Conservation (phyloP, 169 alveolate species). For the Ophryocystis elektroscirrha region DNA sequence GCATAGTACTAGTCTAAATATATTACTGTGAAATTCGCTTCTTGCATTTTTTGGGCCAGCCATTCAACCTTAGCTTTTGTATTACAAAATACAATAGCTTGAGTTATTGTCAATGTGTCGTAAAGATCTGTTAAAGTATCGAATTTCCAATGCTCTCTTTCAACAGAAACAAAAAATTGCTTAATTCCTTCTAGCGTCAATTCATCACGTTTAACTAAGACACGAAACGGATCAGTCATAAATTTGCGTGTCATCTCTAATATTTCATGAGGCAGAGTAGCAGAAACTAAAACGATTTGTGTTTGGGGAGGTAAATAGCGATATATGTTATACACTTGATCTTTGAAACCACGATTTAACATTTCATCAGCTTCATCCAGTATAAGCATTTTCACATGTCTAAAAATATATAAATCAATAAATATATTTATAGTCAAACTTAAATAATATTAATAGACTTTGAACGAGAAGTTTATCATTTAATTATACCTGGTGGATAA, state of each 20-base stretch:
- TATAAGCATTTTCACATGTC: conserved; percentile 72
- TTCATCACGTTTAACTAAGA: conserved; percentile 91
- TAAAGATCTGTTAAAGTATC: conserved; percentile 90
- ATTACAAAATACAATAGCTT: conserved; percentile 95
- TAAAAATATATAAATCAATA: too few species aligned
- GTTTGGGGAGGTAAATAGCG: conserved; percentile 80
- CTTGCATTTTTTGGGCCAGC: conserved; percentile 84
- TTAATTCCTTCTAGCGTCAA: conserved; percentile 90
- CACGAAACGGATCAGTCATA: conserved; percentile 90
- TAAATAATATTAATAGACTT: too few species aligned
- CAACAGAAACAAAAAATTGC: conserved; percentile 88
- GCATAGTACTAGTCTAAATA: not conserved
- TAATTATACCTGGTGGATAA: conserved; percentile 68
- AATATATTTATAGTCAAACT: too few species aligned
- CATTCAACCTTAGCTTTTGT: conserved; percentile 59
- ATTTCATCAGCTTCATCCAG: conserved; percentile 98
- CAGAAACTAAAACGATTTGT: conserved; percentile 86
- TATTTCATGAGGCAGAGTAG: conserved; percentile 93
- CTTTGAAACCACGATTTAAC: conserved; percentile 86
- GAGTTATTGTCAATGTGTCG: conserved; percentile 87
- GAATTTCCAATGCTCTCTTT: conserved; percentile 94
- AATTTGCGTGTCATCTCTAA: conserved; percentile 82
- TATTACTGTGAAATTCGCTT: conserved; percentile 74
- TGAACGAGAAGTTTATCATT: too few species aligned
- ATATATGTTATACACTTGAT: conserved; percentile 83